phyloP scores from a whole-genome alignment of 352 stramenopile genomes.

The Phytophthora pluvialis region DNA sequence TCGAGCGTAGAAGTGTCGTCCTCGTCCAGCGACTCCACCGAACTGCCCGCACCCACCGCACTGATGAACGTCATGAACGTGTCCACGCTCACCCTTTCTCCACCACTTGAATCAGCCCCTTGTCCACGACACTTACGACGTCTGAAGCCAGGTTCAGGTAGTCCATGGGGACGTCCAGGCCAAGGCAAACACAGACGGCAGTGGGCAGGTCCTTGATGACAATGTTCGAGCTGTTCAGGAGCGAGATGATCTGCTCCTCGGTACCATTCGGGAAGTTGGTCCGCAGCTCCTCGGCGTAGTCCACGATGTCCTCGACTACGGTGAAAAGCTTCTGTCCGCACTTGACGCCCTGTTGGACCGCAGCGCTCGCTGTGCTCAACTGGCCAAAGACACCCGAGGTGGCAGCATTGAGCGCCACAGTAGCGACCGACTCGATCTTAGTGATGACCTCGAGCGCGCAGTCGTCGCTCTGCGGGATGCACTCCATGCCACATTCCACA shows the following conservation, averaged over 20 bases:
- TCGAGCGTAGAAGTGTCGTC: slow-evolving; percentile 36
- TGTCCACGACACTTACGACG: slow-evolving; percentile 41
- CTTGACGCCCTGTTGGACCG: slow-evolving; percentile 54
- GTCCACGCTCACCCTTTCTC: slow-evolving; percentile 39
- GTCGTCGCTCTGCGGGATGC: slow-evolving; percentile 67
- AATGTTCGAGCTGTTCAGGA: slow-evolving; percentile 64
- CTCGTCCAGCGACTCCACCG: slow-evolving; percentile 23
- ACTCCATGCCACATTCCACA: slow-evolving; percentile 75
- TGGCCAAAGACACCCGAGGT: slow-evolving; percentile 61
- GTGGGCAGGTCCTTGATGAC: slow-evolving; percentile 54
- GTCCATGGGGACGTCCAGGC: slow-evolving; percentile 37
- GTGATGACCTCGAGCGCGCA: slow-evolving; percentile 52
- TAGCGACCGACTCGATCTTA: slow-evolving; percentile 57
- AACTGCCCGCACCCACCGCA: slow-evolving; percentile 23
- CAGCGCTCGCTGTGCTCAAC: slow-evolving; percentile 43
- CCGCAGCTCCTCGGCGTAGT: slow-evolving; percentile 43
- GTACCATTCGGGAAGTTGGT: slow-evolving; percentile 49
- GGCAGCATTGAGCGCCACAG: slow-evolving; percentile 54
- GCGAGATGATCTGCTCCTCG: slow-evolving; percentile 48
- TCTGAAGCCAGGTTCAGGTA: slow-evolving; percentile 42
- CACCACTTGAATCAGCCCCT: slow-evolving; percentile 41
- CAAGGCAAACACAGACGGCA: slow-evolving; percentile 55
- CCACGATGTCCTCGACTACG: slow-evolving; percentile 44
- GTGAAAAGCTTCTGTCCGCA: slow-evolving; percentile 58
- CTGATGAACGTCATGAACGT: slow-evolving; percentile 42